phyloP scores from a whole-genome alignment of 2,329 filamentous ascomycete genomes.

The Escovopsis sp. region DNA sequence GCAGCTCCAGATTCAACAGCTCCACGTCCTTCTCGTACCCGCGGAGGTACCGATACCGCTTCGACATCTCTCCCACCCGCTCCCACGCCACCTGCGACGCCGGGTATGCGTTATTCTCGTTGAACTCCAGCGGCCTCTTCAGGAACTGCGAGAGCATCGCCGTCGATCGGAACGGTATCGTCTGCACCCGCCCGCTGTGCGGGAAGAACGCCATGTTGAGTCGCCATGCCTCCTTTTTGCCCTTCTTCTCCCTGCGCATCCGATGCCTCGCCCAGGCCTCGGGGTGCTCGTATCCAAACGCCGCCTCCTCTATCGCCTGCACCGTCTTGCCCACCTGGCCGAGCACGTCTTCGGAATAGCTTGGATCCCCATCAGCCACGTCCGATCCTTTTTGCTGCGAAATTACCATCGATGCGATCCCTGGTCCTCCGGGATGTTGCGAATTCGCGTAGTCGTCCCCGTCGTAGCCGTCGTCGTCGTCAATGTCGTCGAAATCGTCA shows the following conservation, averaged over 20 bases:
- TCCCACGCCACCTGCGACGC: background rate
- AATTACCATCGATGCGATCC: no score
- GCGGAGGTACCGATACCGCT: conserved; percentile 27
- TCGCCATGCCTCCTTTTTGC: background rate
- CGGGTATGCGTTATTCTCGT: conserved; percentile 1
- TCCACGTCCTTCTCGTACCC: conserved; percentile 35
- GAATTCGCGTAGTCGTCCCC: background rate
- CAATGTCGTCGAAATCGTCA: conserved; percentile 1
- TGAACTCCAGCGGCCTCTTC: conserved; percentile 6
- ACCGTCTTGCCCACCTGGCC: conserved; percentile 4
- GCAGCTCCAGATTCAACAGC: conserved; percentile 22
- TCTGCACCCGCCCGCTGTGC: conserved; percentile 14
- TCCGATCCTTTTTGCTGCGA: background rate
- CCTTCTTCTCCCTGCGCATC: background rate
- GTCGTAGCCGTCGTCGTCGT: background rate
- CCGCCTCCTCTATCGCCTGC: conserved; percentile 4
- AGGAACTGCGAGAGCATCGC: conserved; percentile 11
- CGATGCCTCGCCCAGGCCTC: background rate
- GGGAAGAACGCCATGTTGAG: conserved; percentile 23
- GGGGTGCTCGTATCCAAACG: background rate
- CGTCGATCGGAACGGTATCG: conserved; percentile 7
- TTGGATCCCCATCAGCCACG: conserved; percentile 1
- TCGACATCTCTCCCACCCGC: conserved; percentile 3
- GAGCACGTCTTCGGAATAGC: conserved; percentile 5
- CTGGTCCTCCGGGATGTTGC: background rate